phyloP scores from a whole-genome alignment of 1,284 basidiomycete genomes.

The Marasmius oreades region DNA sequence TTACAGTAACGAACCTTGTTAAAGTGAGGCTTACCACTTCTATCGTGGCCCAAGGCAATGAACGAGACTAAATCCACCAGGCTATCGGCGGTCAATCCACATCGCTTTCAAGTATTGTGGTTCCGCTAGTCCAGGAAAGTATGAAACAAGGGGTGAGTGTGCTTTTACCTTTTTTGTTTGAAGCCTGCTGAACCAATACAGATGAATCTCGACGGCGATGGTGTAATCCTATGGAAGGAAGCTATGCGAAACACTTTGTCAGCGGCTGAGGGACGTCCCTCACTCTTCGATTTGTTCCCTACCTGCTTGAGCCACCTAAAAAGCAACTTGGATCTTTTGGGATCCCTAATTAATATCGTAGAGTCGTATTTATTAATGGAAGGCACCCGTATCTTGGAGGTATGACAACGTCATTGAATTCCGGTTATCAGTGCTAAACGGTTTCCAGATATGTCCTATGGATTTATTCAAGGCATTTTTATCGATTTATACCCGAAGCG shows the following conservation, averaged over 20 bases:
- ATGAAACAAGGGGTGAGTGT: conserved; percentile 55
- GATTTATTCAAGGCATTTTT: conserved; percentile 56
- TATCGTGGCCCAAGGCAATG: neutral
- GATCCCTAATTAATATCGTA: conserved; percentile 64
- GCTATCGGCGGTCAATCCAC: conserved; percentile 60
- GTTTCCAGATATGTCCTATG: conserved; percentile 41
- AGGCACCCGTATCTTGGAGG: conserved; percentile 64
- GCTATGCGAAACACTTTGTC: conserved; percentile 68
- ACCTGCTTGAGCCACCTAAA: conserved; percentile 57
- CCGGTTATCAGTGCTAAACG: neutral
- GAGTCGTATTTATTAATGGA: conserved; percentile 83
- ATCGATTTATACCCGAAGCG: conserved; percentile 44
- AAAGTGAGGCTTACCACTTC: conserved; percentile 42
- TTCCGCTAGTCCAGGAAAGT: conserved; percentile 76
- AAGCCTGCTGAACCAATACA: conserved; percentile 27
- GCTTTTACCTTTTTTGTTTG: conserved; percentile 1
- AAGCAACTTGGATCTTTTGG: conserved; percentile 73
- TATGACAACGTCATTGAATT: conserved; percentile 24
- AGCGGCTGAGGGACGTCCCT: conserved; percentile 45
- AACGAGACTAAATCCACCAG: conserved; percentile 30
- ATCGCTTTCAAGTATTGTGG: conserved; percentile 54
- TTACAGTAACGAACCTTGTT: conserved; percentile 71
- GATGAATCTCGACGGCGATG: conserved; percentile 78
- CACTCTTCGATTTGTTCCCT: conserved; percentile 70
- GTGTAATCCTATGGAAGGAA: conserved; percentile 70